Percentiles rank a stretch among this genome's conserved stretches.
These are phyloP conservation scores for Coniochaeta pulveracea DNA, from an alignment of 2,329 filamentous ascomycete species.

Conservation along the genomic window DNA sequence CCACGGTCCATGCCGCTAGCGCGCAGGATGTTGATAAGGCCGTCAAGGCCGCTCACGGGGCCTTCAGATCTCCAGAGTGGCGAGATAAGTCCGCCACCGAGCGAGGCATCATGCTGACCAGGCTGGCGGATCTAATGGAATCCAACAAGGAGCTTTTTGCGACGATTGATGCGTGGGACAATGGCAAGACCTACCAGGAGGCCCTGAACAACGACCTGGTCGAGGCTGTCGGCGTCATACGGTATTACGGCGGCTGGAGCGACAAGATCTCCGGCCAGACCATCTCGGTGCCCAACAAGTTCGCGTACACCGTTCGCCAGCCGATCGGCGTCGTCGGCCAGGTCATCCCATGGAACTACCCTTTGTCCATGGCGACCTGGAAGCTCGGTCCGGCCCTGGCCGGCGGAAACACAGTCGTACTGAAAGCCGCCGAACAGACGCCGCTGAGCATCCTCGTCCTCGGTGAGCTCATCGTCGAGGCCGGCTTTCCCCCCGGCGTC, in stretches of 20 bases:
- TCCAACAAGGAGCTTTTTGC: constrained; percentile 42
- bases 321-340: constrained; percentile 66
- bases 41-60: constrained; percentile 56
- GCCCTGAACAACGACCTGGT: constrained; percentile 53
- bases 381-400: constrained; percentile 63
- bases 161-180: constrained; percentile 63
- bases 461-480: constrained; percentile 55
- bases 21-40: constrained; percentile 57
- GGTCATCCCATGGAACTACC: constrained; percentile 78
- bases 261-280: constrained; percentile 72
- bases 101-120: constrained; percentile 56
- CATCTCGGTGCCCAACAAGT: constrained; percentile 59
- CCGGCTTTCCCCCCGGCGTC: constrained; percentile 66
- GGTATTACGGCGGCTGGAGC: constrained; percentile 70
- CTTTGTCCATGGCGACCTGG: constrained; percentile 65
- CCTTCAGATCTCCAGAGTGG: constrained; percentile 59
- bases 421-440: constrained; percentile 56
- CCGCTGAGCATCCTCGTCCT: constrained; percentile 52
- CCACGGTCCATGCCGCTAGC: constrained; percentile 58
- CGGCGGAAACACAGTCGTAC: constrained; percentile 50
- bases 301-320: constrained; percentile 67
- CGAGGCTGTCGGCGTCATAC: constrained; percentile 36
- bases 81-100: constrained; percentile 54
- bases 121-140: constrained; percentile 58
- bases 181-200: constrained; percentile 63